Conservation (phyloP, 345 rosid species). For the Citrus mangshanensis region DNA sequence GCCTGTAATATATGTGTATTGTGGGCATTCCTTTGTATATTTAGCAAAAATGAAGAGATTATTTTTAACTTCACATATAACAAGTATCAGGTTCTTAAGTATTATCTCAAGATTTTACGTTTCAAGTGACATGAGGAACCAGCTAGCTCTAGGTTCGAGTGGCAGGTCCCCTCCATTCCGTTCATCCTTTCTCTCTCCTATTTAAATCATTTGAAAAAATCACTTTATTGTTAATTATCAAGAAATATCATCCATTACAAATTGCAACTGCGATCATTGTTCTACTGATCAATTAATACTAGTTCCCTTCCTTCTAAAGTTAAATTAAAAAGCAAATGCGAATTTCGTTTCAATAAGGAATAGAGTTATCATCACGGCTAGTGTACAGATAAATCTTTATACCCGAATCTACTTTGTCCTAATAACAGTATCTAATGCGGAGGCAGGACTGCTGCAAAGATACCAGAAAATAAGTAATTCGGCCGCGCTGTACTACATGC, state of each 20-base stretch:
- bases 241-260: not conserved
- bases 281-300: not conserved
- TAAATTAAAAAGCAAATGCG: no score
- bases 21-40: slow-evolving; percentile 24
- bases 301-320: no score
- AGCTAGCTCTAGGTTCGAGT: no score
- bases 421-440: not conserved
- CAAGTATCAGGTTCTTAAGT: not conserved
- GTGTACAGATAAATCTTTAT: not conserved
- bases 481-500: no score
- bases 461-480: not conserved
- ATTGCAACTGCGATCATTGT: not conserved
- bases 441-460: not conserved
- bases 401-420: not conserved
- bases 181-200: no score
- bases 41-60: not conserved
- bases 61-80: not conserved
- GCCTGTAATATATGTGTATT: slow-evolving; percentile 25
- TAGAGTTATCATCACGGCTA: not conserved
- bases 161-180: no score
- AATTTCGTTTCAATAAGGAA: no score
- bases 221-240: not conserved
- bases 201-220: not conserved
- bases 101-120: no score
- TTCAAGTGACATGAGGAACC: no score